Percentiles rank a stretch among this genome's conserved stretches.
Evolutionary conservation across 805 yeast species (phyloP).

Genomic region (Brettanomyces anomalus): DNA sequence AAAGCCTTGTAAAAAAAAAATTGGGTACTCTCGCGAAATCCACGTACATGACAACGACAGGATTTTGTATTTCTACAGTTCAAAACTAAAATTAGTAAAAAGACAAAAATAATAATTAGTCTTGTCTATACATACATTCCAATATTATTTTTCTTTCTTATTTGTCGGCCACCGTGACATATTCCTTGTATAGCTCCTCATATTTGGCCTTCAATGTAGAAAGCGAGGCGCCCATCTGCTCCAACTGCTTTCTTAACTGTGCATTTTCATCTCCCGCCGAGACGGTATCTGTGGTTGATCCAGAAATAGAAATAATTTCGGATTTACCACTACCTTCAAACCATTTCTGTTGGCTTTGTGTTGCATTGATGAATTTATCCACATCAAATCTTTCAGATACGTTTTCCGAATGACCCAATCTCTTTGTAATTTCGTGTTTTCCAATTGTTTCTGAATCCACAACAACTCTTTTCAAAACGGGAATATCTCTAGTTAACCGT

Average conservation of each 20-base stretch:
- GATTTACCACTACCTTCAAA: slow-evolving; percentile 31
- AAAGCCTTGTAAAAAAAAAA: too few species aligned
- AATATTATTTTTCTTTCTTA: not conserved
- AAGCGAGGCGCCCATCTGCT: slow-evolving; percentile 6
- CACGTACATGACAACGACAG: too few species aligned
- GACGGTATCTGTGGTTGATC: not conserved
- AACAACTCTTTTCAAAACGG: slow-evolving; percentile 55
- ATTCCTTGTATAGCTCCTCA: slow-evolving; percentile 10
- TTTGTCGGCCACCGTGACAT: slow-evolving; percentile 6
- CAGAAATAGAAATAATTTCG: not conserved
- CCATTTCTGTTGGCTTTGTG: slow-evolving; percentile 41
- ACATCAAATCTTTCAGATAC: slow-evolving; percentile 26
- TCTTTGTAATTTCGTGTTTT: slow-evolving; percentile 35
- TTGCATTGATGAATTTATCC: slow-evolving; percentile 38
- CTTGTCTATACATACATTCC: too few species aligned
- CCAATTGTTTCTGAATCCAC: slow-evolving; percentile 30
- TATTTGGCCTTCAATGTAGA: slow-evolving; percentile 8
- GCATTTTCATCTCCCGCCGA: not conserved
- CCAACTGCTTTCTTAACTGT: slow-evolving; percentile 5
- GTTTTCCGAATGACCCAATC: slow-evolving; percentile 19
- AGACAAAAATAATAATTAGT: too few species aligned
- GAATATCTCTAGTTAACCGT: slow-evolving; percentile 35
- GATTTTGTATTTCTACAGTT: not conserved
- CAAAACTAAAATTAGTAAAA: not conserved
- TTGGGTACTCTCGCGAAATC: too few species aligned